Conservation (phyloP, 805 yeast species). For the Yarrowia alimentaria region DNA sequence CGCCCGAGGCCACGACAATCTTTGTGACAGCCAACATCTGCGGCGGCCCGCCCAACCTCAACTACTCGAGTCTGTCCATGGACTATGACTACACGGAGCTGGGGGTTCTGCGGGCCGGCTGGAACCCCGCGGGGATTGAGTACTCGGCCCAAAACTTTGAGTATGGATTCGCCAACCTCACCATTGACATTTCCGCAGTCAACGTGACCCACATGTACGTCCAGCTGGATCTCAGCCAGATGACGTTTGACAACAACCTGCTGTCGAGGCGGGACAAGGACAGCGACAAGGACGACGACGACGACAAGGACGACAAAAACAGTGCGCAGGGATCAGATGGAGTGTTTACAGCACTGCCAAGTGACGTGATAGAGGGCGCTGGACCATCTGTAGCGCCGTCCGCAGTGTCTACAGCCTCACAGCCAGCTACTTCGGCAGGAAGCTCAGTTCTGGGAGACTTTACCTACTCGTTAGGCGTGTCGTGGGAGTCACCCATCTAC, state of each 20-base stretch:
- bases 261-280: background rate
- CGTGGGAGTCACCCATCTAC: slow-evolving; percentile 30
- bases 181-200: slow-evolving; percentile 36
- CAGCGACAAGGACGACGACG: background rate
- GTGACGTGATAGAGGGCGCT: background rate
- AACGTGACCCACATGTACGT: slow-evolving; percentile 29
- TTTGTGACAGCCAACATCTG: slow-evolving; percentile 43
- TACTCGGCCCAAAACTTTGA: slow-evolving; percentile 30
- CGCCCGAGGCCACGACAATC: slow-evolving; percentile 34
- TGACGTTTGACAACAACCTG: slow-evolving; percentile 7
- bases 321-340: background rate
- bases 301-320: background rate
- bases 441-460: too few relatives aligned
- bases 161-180: slow-evolving; percentile 37
- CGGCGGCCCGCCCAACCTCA: slow-evolving; percentile 33
- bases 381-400: background rate
- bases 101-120: background rate
- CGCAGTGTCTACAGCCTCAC: too few relatives aligned
- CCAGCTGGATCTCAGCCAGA: background rate
- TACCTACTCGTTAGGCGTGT: slow-evolving; percentile 58
- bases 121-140: slow-evolving; percentile 31
- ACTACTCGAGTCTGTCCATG: slow-evolving; percentile 30
- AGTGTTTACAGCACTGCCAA: background rate
- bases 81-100: slow-evolving; percentile 32
- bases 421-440: too few relatives aligned